Conservation (phyloP, 768 basidiomycete species). For the Serendipita sp. region DNA sequence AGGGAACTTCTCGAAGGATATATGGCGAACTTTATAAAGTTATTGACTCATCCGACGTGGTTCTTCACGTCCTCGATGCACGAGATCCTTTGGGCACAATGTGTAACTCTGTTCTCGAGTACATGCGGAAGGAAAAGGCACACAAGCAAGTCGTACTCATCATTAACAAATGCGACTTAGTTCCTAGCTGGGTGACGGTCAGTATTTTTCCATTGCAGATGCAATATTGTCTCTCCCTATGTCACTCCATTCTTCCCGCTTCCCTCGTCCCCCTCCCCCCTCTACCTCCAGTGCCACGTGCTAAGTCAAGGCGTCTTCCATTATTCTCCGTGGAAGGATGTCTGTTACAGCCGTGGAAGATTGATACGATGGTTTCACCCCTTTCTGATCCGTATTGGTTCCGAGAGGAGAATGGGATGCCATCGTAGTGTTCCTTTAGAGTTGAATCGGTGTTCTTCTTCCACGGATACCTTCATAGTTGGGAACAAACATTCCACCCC, state of each 20-base stretch:
- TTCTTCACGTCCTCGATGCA: conserved; percentile 89
- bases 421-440: conserved; percentile 21
- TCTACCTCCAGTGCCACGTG: conserved; percentile 18
- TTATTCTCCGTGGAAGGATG: conserved; percentile 9
- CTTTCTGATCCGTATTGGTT: conserved; percentile 19
- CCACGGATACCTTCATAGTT: conserved; percentile 25
- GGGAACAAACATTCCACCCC: conserved; percentile 22
- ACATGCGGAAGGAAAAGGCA: conserved; percentile 85
- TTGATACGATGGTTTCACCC: conserved; percentile 16
- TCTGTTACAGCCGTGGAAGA: conserved; percentile 38
- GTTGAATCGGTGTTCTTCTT: conserved; percentile 20
- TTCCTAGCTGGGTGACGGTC: conserved; percentile 98
- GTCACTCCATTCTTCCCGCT: neutral
- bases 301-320: conserved; percentile 25
- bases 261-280: neutral
- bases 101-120: conserved; percentile 86
- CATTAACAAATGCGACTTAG: conserved; percentile 96
- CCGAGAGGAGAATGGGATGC: conserved; percentile 18
- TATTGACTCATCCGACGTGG: conserved; percentile 93
- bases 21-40: conserved; percentile 99
- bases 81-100: conserved; percentile 90
- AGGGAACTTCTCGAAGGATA: conserved; percentile 88
- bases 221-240: neutral
- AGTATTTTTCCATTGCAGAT: conserved; percentile 19
- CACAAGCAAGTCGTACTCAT: conserved; percentile 90